These are phyloP conservation scores for Pseudofabraea citricarpa DNA, from an alignment of 2,329 filamentous ascomycete species.

Conservation along the genomic window DNA sequence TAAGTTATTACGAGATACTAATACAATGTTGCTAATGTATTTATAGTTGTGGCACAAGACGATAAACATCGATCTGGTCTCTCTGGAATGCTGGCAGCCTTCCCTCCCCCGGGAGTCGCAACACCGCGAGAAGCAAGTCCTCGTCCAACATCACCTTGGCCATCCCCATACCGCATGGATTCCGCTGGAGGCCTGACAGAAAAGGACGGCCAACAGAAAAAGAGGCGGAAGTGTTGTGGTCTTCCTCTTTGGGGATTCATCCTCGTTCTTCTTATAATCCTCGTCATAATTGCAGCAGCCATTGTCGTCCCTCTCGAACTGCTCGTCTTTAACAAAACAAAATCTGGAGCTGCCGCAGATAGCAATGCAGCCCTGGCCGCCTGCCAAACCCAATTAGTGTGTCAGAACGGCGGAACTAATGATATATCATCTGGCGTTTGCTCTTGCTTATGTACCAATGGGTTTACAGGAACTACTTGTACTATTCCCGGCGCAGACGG, in stretches of 20 bases:
- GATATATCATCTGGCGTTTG: slow-evolving; percentile 65
- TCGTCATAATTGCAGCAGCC: slow-evolving; percentile 74
- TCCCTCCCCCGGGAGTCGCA: slow-evolving; percentile 55
- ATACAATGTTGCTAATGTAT: slow-evolving; percentile 7
- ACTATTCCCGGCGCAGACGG: slow-evolving; percentile 42
- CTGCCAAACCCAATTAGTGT: slow-evolving; percentile 39
- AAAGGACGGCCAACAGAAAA: slow-evolving; percentile 22
- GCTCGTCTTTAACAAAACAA: slow-evolving; percentile 52
- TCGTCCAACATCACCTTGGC: slow-evolving; percentile 26
- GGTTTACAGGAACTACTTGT: slow-evolving; percentile 68
- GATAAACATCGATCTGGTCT: slow-evolving; percentile 25
- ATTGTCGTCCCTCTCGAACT: slow-evolving; percentile 72
- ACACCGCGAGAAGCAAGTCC: slow-evolving; percentile 34
- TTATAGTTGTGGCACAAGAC: slow-evolving; percentile 6
- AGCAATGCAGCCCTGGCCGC: slow-evolving; percentile 7
- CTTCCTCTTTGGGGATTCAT: slow-evolving; percentile 77
- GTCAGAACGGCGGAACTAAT: slow-evolving; percentile 71
- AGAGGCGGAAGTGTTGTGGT: slow-evolving; percentile 68
- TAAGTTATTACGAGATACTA: slow-evolving; percentile 10
- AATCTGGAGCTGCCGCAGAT: slow-evolving; percentile 12
- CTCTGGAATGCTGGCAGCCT: slow-evolving; percentile 62
- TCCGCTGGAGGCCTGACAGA: background rate
- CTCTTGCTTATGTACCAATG: slow-evolving; percentile 83
- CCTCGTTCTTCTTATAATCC: slow-evolving; percentile 55
- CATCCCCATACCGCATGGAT: slow-evolving; percentile 22